These are phyloP conservation scores for Harrya chromipes DNA, from an alignment of 768 basidiomycete species.

Conservation along the genomic window DNA sequence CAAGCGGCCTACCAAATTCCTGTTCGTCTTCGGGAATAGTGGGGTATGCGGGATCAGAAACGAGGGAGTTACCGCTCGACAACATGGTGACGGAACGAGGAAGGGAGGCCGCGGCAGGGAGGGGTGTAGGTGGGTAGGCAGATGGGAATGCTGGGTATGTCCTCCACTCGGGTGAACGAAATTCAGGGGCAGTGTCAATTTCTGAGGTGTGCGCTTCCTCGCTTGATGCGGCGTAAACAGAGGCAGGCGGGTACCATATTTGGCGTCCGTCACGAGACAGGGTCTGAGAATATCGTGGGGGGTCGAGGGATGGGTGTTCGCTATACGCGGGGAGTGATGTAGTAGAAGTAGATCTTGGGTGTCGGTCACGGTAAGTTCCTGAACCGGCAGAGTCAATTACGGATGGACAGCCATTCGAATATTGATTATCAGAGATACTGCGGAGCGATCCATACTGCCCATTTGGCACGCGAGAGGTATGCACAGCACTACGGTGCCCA, in stretches of 20 bases:
- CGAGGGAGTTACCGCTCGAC: not conserved
- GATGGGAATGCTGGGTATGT: conserved; percentile 73
- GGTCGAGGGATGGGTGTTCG: conserved; percentile 20
- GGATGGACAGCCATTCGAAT: conserved; percentile 1
- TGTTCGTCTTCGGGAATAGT: conserved; percentile 43
- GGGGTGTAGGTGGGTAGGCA: conserved; percentile 71
- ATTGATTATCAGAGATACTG: conserved; percentile 18
- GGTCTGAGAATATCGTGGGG: conserved; percentile 24
- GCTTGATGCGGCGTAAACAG: conserved; percentile 33
- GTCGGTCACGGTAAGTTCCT: conserved; percentile 6
- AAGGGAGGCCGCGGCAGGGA: conserved; percentile 38
- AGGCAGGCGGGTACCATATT: conserved; percentile 62
- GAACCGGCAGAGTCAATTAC: conserved; percentile 2
- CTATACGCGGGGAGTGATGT: conserved; percentile 24
- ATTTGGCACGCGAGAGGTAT: conserved; percentile 6
- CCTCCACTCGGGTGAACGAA: conserved; percentile 62
- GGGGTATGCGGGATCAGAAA: conserved; percentile 18
- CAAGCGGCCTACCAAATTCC: conserved; percentile 74
- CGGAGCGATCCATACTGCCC: conserved; percentile 13
- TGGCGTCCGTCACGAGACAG: conserved; percentile 34
- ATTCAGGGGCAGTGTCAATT: conserved; percentile 29
- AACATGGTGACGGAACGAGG: conserved; percentile 16
- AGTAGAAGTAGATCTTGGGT: conserved; percentile 15
- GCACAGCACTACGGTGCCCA: conserved; percentile 6
- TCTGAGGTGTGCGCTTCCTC: conserved; percentile 12